phyloP scores from a whole-genome alignment of 164 flowering plant genomes.

The Annona squamosa region DNA sequence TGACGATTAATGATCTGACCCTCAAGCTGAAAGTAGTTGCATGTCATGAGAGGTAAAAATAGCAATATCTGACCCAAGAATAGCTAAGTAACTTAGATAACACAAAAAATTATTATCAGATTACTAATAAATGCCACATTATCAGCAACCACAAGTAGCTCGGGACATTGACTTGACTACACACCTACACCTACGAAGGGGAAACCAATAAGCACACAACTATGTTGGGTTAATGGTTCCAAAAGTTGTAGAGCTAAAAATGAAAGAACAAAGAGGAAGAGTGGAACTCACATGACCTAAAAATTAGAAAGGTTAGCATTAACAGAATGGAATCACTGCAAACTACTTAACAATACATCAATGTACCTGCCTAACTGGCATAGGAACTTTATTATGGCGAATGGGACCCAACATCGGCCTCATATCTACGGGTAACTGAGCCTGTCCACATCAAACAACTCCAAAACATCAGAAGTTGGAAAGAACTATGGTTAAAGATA shows the following conservation, averaged over 20 bases:
- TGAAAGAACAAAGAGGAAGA: background rate
- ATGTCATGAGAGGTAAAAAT: no score
- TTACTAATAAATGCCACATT: background rate
- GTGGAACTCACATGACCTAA: background rate
- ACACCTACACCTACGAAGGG: background rate
- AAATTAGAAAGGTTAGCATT: background rate
- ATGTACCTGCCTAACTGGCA: constrained; percentile 77
- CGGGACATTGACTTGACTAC: background rate
- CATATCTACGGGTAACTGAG: constrained; percentile 85
- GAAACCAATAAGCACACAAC: background rate
- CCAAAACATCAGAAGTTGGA: background rate
- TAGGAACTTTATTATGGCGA: constrained; percentile 69
- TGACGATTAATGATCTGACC: background rate
- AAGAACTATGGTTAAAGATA: background rate
- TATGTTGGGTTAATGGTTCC: background rate
- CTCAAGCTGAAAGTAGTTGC: background rate
- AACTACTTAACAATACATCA: background rate
- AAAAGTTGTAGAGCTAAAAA: background rate
- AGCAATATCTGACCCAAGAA: background rate
- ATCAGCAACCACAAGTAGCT: background rate
- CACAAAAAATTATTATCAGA: background rate
- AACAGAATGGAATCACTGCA: background rate
- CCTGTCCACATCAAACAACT: constrained; percentile 42
- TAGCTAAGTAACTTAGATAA: background rate
- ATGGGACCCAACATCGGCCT: constrained; percentile 53